Evolutionary conservation across 2,329 filamentous ascomycete genomes (phyloP), one percentile per base, ranked within the genome.

Genomic region (Stachybotrys echinatus): DNA sequence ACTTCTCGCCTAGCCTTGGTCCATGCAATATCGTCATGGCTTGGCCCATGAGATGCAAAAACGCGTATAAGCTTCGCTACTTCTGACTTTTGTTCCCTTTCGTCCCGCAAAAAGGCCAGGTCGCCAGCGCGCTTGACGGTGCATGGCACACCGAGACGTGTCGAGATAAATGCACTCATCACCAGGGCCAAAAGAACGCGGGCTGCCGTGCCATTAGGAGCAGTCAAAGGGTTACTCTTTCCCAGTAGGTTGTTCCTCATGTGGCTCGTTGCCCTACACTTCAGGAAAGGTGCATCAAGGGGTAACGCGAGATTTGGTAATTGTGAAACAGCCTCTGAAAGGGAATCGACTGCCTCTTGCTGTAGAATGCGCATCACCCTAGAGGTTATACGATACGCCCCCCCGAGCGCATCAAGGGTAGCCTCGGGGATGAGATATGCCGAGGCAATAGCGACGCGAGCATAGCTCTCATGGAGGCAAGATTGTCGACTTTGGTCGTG

Each of bases 351-450:
- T 4, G 77, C 73, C 19, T 84, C 80, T 52, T 83, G 74, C 52
- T 83, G 80, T 37, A 89, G 66, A 3, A 89, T 73, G 39, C 51
- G 54, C 43, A 54, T 58, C 31, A 88, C 75, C 54, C 83, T 81
- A 38, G 70, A 70, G 42, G 85, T 69, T 47, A 89, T 79, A 23
- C 66, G 71, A 60, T 88, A 82, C 10, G 84, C 79, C 1, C 77
- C 80, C 20, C 73, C 68, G 14, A 92, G 65, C 2, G 81, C 81
- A 10, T 83, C 78, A 3, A 74, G 54, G 0, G 79, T 80, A 23
- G 79, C 73, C 45, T 81, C 81, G 5, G 84, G 73, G n/a, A 87
- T 73, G 31, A 84, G 70, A 63, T 89, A 91, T 23, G 85, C 81
- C 50, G 79, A 79, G 8, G 86, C 85, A 55, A 92, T 71, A 2